These are phyloP conservation scores for Fusarium citri DNA, from an alignment of 2,329 filamentous ascomycete genomes.

Conservation along the genomic window DNA sequence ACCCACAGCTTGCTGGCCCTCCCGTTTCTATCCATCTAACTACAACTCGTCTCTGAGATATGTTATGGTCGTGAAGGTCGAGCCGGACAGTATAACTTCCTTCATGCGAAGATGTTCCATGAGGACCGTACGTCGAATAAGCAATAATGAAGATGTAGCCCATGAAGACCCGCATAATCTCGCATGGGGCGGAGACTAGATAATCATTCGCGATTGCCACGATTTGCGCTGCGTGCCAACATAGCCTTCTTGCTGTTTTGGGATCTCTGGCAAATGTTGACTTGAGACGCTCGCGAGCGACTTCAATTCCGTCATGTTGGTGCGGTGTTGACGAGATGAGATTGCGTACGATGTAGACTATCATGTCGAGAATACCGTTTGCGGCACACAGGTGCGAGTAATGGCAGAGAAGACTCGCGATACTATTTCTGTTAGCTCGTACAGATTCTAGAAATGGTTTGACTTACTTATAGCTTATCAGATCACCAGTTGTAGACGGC, in stretches of 20 bases:
- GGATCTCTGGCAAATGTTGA: background rate
- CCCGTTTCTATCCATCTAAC: slow-evolving; percentile 4
- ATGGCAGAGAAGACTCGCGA: slow-evolving; percentile 2
- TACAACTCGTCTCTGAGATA: background rate
- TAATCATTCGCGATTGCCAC: background rate
- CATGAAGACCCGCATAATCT: slow-evolving; percentile 11
- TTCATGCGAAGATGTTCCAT: too few relatives aligned
- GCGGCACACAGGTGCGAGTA: background rate
- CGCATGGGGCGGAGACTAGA: background rate
- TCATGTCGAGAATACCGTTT: background rate
- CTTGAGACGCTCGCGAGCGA: background rate
- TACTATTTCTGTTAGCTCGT: background rate
- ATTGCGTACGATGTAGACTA: background rate
- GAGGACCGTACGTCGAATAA: background rate
- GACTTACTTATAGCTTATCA: slow-evolving; percentile 7
- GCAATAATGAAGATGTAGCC: slow-evolving; percentile 7
- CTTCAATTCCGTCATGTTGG: background rate
- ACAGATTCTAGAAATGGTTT: accelerated
- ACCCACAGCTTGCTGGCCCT: background rate
- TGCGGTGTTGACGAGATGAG: background rate
- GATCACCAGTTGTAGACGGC: background rate
- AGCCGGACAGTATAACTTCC: background rate
- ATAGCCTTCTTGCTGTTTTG: background rate
- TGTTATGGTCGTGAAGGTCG: background rate
- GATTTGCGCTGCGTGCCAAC: slow-evolving; percentile 5